Evolutionary conservation across 2,329 filamentous ascomycete genomes (phyloP).

Genomic region (Phialophora tarda): DNA sequence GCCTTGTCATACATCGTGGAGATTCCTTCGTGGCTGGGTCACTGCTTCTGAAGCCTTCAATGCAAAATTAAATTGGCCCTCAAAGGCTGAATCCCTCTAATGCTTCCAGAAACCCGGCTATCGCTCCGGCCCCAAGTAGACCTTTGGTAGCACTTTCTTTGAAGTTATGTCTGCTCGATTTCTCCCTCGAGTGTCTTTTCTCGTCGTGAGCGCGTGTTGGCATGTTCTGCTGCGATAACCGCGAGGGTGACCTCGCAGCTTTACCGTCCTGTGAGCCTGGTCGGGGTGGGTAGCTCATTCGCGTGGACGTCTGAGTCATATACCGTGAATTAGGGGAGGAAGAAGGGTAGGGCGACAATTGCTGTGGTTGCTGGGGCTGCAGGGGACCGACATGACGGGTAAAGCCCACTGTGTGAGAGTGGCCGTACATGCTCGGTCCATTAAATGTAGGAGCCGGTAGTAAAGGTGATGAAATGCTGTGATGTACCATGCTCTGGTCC

Average conservation of each 20-base stretch:
- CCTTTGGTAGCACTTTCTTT: constrained; percentile 46
- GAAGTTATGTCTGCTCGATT: constrained; percentile 41
- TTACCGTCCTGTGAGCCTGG: constrained; percentile 39
- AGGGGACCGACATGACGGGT: constrained; percentile 19
- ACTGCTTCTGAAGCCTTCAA: constrained; percentile 5
- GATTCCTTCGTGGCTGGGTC: constrained; percentile 22
- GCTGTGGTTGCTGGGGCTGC: constrained; percentile 19
- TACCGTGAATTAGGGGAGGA: constrained; percentile 25
- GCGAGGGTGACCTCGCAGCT: constrained; percentile 35
- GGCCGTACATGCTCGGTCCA: constrained; percentile 28
- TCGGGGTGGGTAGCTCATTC: constrained; percentile 26
- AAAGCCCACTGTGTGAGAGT: constrained; percentile 23
- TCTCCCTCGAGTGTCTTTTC: constrained; percentile 31
- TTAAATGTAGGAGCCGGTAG: constrained; percentile 34
- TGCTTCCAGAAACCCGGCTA: constrained; percentile 50
- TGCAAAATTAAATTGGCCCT: background rate
- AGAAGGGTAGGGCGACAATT: constrained; percentile 1
- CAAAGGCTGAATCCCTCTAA: constrained; percentile 45
- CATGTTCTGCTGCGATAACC: constrained; percentile 30
- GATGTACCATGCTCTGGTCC: constrained; percentile 34
- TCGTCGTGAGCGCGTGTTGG: constrained; percentile 29
- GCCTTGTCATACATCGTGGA: constrained; percentile 3
- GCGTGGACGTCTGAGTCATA: constrained; percentile 20
- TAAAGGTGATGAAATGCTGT: constrained; percentile 37
- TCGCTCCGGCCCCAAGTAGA: constrained; percentile 46